phyloP scores from a whole-genome alignment of 2,329 filamentous ascomycete species.

The Nemania diffusa region DNA sequence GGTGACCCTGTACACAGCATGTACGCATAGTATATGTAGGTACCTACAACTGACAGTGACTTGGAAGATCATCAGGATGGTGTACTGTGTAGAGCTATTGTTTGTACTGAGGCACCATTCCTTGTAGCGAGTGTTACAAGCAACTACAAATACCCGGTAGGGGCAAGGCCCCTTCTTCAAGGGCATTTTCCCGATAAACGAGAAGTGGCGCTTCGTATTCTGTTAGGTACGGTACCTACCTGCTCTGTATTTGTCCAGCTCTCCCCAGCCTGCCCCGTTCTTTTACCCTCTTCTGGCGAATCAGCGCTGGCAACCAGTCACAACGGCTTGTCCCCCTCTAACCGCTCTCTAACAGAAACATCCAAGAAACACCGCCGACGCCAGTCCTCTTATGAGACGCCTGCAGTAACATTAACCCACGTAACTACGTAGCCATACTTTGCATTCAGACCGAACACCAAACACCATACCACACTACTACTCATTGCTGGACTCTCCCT shows the following conservation, averaged over 20 bases:
- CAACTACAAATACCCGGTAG: background rate
- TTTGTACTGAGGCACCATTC: background rate
- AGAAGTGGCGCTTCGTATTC: slow-evolving; percentile 34
- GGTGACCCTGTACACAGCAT: too few species aligned
- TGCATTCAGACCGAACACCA: background rate
- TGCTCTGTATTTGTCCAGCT: too few species aligned
- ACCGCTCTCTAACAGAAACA: slow-evolving; percentile 9
- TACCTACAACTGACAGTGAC: too few species aligned
- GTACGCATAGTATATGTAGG: too few species aligned
- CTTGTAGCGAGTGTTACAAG: background rate
- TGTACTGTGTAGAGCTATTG: background rate
- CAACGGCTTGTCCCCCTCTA: slow-evolving; percentile 13
- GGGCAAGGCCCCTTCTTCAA: background rate
- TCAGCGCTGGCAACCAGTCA: slow-evolving; percentile 4
- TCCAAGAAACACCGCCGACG: background rate
- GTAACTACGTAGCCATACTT: too few species aligned
- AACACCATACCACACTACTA: too few species aligned
- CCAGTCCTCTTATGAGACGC: slow-evolving; percentile 6
- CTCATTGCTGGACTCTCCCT: background rate
- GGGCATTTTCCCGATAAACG: slow-evolving; percentile 11
- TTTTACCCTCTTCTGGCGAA: slow-evolving; percentile 13
- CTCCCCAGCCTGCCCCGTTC: background rate
- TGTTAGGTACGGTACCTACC: too few species aligned
- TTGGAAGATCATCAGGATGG: background rate
- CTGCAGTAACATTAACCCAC: background rate